A percentile compares a stretch with the other conserved stretches of the same genome.
Evolutionary conservation across 2,329 filamentous ascomycete species (phyloP).

Genomic region (Canariomyces notabilis): DNA sequence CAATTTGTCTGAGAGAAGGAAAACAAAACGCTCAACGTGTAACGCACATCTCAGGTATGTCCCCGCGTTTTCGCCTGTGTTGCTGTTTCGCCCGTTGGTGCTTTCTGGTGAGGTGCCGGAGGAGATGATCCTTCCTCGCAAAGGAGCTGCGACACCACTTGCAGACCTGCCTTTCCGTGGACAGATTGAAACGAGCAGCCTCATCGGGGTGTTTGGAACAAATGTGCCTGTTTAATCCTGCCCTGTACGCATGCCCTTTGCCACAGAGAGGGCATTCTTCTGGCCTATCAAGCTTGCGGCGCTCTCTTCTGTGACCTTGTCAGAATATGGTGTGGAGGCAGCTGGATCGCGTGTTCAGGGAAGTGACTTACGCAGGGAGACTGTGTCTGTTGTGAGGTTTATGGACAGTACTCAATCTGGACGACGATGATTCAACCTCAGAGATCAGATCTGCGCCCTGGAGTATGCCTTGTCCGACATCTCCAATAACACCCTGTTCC

Average conservation of each 20-base stretch:
- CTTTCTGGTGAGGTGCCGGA: neutral
- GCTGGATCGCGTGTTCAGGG: too few species aligned
- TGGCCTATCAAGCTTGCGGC: neutral
- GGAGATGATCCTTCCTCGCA: conserved; percentile 1
- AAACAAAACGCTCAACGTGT: neutral
- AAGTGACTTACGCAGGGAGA: too few species aligned
- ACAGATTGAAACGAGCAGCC: neutral
- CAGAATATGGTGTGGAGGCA: too few species aligned
- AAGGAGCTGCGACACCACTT: neutral
- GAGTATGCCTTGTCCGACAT: too few species aligned
- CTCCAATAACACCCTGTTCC: neutral
- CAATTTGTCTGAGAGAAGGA: neutral
- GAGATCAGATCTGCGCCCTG: too few species aligned
- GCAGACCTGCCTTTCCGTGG: neutral
- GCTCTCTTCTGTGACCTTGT: neutral
- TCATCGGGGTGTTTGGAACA: neutral
- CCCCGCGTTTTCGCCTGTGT: too few species aligned
- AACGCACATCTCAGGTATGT: too few species aligned
- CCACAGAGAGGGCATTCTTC: conserved; percentile 3
- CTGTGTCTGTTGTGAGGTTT: too few species aligned
- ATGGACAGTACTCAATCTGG: too few species aligned
- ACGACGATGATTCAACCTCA: too few species aligned
- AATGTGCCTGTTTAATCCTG: conserved; percentile 4
- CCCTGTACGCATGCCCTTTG: neutral
- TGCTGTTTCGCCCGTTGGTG: neutral